Conservation (phyloP, 495 filamentous ascomycete species). For the Chaetomium fimeti region DNA sequence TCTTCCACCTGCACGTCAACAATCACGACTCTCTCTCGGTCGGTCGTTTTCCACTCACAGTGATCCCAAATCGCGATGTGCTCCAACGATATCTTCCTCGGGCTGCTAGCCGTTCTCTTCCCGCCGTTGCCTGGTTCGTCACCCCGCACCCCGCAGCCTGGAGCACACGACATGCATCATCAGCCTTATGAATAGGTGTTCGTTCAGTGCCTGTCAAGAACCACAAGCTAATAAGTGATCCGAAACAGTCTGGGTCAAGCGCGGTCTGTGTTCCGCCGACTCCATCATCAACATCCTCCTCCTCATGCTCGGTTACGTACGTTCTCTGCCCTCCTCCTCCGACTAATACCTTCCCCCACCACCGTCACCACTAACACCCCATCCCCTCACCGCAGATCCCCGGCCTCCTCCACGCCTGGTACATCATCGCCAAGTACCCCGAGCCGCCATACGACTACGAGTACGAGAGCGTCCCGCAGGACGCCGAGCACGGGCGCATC, state of each 20-base stretch:
- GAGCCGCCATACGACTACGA: conserved; percentile 68
- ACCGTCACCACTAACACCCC: conserved; percentile 11
- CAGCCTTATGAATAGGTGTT: conserved; percentile 17
- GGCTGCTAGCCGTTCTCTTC: conserved; percentile 84
- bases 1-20: neutral
- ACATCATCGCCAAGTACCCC: conserved; percentile 91
- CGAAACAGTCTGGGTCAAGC: conserved; percentile 84
- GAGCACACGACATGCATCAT: neutral
- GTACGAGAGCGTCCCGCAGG: conserved; percentile 47
- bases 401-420: conserved; percentile 93
- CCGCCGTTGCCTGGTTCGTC: conserved; percentile 83
- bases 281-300: conserved; percentile 93
- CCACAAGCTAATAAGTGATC: conserved; percentile 10
- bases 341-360: neutral
- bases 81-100: conserved; percentile 82
- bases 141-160: conserved; percentile 17
- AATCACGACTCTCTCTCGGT: neutral
- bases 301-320: conserved; percentile 74
- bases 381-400: conserved; percentile 55
- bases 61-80: conserved; percentile 47
- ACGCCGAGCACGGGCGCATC: conserved; percentile 55
- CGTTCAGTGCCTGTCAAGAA: neutral
- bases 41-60: too few relatives aligned
- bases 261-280: conserved; percentile 90
- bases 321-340: conserved; percentile 21